Evolutionary conservation across 164 flowering plant species (phyloP).

Genomic region (Annona squamosa): DNA sequence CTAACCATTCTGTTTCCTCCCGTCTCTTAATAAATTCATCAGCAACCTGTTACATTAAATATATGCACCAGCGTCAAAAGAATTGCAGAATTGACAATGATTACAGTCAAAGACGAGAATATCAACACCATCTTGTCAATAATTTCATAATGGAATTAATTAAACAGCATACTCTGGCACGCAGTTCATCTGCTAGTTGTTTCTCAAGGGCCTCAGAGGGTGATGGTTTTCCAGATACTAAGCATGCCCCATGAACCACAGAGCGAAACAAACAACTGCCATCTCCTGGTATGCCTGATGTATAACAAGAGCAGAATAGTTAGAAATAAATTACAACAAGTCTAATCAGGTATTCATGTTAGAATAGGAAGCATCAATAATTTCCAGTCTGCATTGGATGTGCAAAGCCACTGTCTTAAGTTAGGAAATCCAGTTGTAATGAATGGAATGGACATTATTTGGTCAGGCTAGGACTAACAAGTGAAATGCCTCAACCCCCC

Average conservation of each 20-base stretch:
- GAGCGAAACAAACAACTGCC: slow-evolving; percentile 96
- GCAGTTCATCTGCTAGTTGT: slow-evolving; percentile 80
- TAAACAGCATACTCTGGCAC: slow-evolving; percentile 48
- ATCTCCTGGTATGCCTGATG: slow-evolving; percentile 92
- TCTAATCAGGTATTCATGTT: neutral
- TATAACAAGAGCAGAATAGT: neutral
- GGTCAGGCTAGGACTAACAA: no score
- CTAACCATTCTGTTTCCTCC: slow-evolving; percentile 93
- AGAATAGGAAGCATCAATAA: neutral
- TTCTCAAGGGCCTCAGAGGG: slow-evolving; percentile 61
- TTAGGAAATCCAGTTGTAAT: neutral
- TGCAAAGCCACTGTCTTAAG: neutral
- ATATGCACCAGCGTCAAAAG: neutral
- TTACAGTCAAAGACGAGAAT: no score
- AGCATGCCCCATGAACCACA: slow-evolving; percentile 87
- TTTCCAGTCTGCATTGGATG: neutral
- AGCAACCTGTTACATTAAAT: slow-evolving; percentile 60
- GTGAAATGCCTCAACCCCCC: no score
- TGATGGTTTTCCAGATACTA: slow-evolving; percentile 66
- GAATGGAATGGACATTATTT: no score
- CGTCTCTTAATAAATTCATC: slow-evolving; percentile 89
- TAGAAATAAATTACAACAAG: neutral
- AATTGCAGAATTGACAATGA: no score
- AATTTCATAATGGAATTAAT: neutral
- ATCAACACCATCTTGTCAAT: neutral